phyloP scores from a whole-genome alignment of 1,284 basidiomycete species.

The Athelia psychrophila region DNA sequence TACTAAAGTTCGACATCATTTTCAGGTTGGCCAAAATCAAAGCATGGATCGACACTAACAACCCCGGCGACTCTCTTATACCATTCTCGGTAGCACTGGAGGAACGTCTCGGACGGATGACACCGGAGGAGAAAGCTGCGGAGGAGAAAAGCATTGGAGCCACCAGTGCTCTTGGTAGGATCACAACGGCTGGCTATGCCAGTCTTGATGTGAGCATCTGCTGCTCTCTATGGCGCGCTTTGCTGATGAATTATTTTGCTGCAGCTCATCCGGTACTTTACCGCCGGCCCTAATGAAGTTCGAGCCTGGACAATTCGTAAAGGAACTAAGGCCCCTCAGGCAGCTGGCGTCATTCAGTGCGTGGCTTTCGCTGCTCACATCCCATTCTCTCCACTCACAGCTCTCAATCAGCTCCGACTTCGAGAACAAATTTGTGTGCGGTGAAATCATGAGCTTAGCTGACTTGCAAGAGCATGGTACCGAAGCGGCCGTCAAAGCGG shows the following conservation, averaged over 20 bases:
- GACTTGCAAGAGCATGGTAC: conserved; percentile 93
- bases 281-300: conserved; percentile 94
- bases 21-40: conserved; percentile 93
- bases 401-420: conserved; percentile 72
- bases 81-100: conserved; percentile 98
- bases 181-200: conserved; percentile 89
- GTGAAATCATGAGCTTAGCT: conserved; percentile 94
- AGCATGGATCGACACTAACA: conserved; percentile 97
- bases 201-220: conserved; percentile 66
- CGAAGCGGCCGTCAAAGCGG: conserved; percentile 91
- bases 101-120: conserved; percentile 78
- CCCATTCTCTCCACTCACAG: conserved; percentile 4
- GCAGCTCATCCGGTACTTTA: conserved; percentile 94
- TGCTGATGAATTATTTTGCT: conserved; percentile 3
- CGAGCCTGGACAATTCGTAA: conserved; percentile 97
- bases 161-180: conserved; percentile 79
- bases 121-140: conserved; percentile 70
- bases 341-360: conserved; percentile 97
- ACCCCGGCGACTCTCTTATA: conserved; percentile 94
- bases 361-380: conserved; percentile 25
- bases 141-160: conserved; percentile 76
- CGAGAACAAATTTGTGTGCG: conserved; percentile 99
- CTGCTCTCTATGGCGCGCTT: neutral
- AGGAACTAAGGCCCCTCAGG: conserved; percentile 94
- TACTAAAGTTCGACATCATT: conserved; percentile 1